Base-by-base conservation (phyloP, 495 filamentous ascomycete genomes). In the Aspergillus baeticus region DNA sequence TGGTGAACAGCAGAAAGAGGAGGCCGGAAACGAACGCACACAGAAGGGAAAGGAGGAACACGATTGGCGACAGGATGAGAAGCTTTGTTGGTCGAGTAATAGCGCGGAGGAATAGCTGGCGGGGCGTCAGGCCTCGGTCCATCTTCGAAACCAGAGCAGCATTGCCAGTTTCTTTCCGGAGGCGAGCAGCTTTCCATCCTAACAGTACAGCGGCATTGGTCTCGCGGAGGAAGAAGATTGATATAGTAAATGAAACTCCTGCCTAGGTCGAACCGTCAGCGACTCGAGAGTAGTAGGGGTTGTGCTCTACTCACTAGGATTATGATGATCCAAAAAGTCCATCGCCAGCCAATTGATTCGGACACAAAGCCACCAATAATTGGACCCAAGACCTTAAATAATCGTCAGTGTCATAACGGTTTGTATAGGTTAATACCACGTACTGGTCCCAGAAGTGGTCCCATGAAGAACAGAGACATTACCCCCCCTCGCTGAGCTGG, bases 151-250 rank as follows among this genome's bases (percentile, higher is more conserved):
- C 62, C 18, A 77, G 57, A 55, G 71, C 39, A 18, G 38, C 46
- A 57, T 88, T 85, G 7, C 80, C 81, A 0, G 84, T 87, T 42
- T 79, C 66, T 59, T 78, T 77, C 15, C 76, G 67, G 4, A 87
- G 65, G n/a, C 67, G 29, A 2, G 18, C 21, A 3, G 53, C 34
- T 11, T 54, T 37, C 2, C 22, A 15, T 6, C n/a, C 22, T 10
- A 59, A 34, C 1, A 59, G 35, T 2, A 59, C 17, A 3, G 43
- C 22, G 2, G 50, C 18, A 26, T 54, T 37, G 11, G 57, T 50
- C 20, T 59, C 57, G 1, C 38, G 35, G 2, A 50, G 6, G 44
- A 51, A 17, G 23, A 43, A 1, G n/a, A 49, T 2, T 2, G 42
- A 23, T 1, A 46, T 22, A 1, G 21, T 15, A 6, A 10, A n/a